Evolutionary conservation across 202 grass and related monocot species (phyloP), one percentile per base, ranked within the genome.

Genomic region (Hordeum pubiflorum): DNA sequence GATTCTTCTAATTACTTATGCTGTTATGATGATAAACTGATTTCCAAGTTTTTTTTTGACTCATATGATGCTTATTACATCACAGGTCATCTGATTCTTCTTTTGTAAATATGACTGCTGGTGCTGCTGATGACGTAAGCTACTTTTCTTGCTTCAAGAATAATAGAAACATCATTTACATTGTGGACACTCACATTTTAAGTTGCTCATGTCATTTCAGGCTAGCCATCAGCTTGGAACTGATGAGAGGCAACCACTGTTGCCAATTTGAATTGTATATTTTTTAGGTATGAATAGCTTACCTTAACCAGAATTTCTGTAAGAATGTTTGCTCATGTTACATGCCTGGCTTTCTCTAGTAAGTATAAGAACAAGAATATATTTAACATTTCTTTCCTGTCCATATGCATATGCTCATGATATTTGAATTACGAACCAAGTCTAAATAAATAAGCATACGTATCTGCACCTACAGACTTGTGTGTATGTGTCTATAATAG

Each of bases 41-140:
- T 80, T 54, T 81, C 48, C n/a, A 60, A 58, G 54, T 21, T n/a
- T 80, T 54, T 52, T 36, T 61, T 69, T 24, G 1, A 12, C 57
- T 74, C 13, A 44, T 82, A 34, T 38, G 2, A 61, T 65, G 14
- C 31, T 62, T 73, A 9, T 48, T 59, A 54, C 68, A 82, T 91
- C 58, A 60, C 88, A 98, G 96, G 85, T 88, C 86, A 39, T 74
- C 92, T 36, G 96, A 98, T 78, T 92, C 94, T 85, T 82, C 87
- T 85, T 98, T 98, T 84, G 84, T 95, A 89, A 95, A 98, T 88
- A 98, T 98, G 92, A 89, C 96, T 91, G 92, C 96, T 89, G 92
- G 96, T 64, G 92, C 96, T 31, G 76, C 92, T 83, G 96, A 88
- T 68, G 96, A 95, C 87, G 96, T 98, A 85, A 89, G 80, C 55